Conservation (phyloP, 129 eudicot genomes). For the Gnaphalium uliginosum region DNA sequence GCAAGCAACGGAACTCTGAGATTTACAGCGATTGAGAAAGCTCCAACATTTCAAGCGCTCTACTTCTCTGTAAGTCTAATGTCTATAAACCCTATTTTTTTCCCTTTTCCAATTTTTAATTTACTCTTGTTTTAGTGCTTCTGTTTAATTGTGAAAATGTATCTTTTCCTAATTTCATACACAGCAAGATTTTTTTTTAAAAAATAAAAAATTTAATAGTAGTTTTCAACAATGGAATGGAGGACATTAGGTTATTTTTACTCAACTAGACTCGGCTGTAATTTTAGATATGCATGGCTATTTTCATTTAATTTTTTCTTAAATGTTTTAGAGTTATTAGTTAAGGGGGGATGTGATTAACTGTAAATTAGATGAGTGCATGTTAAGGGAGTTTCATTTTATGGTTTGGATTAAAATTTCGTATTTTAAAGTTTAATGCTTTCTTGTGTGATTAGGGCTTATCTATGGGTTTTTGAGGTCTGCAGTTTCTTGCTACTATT, state of each 20-base stretch:
- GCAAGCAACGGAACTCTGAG: constrained; percentile 26
- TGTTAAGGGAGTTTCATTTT: constrained; percentile 12
- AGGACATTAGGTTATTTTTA: background rate
- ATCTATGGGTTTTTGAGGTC: constrained; percentile 1
- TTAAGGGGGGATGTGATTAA: background rate
- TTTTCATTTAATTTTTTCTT: too few species aligned
- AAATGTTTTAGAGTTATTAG: background rate
- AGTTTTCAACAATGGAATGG: background rate
- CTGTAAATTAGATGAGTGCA: constrained; percentile 8
- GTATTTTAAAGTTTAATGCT: background rate
- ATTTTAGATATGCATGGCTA: background rate
- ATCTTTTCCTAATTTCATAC: background rate
- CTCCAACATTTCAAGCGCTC: background rate
- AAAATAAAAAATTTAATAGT: too few species aligned
- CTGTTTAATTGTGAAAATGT: too few species aligned
- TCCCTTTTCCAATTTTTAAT: background rate
- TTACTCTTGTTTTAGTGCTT: too few species aligned
- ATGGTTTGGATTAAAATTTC: background rate
- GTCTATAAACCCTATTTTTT: background rate
- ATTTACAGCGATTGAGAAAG: background rate
- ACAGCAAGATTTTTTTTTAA: too few species aligned
- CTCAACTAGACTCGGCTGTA: background rate
- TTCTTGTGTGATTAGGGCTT: constrained; percentile 16
- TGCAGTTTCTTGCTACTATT: background rate
- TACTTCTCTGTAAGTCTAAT: background rate